phyloP scores from a whole-genome alignment of 2,329 filamentous ascomycete genomes.

The Fusarium illudens region DNA sequence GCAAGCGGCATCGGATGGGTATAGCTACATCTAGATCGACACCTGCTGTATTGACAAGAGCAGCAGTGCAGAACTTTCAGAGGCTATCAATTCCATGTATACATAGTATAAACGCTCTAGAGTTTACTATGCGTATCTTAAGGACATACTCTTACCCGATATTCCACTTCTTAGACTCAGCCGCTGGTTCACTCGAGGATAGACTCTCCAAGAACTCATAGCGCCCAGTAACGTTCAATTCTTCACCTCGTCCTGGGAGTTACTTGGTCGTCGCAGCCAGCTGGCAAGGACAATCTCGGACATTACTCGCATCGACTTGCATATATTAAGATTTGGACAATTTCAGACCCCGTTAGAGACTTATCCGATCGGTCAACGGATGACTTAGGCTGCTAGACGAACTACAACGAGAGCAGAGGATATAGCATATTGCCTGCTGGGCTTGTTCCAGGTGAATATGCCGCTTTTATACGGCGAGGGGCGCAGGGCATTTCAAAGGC shows the following conservation, averaged over 20 bases:
- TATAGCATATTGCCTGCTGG: not conserved
- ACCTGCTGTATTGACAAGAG: not conserved
- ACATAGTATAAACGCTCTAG: not conserved
- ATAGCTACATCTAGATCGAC: not conserved
- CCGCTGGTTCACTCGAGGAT: not conserved
- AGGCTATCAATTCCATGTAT: not conserved
- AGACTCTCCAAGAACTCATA: not conserved
- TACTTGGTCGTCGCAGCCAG: not conserved
- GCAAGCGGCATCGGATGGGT: not conserved
- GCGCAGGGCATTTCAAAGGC: not conserved
- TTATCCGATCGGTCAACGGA: not conserved
- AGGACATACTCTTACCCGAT: not conserved
- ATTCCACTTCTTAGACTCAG: not conserved
- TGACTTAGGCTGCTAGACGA: not conserved
- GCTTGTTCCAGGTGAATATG: not conserved
- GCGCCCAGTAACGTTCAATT: not conserved
- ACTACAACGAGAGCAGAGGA: not conserved
- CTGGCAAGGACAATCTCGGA: not conserved
- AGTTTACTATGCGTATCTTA: not conserved
- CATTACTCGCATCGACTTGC: not conserved
- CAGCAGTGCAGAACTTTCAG: not conserved
- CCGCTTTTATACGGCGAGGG: not conserved
- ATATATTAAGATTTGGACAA: not conserved
- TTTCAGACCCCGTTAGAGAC: not conserved
- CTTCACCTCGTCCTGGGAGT: not conserved